These are phyloP conservation scores for Syncephalastrum racemosum DNA, from an alignment of 371 early-diverging fungal species.

Conservation along the genomic window DNA sequence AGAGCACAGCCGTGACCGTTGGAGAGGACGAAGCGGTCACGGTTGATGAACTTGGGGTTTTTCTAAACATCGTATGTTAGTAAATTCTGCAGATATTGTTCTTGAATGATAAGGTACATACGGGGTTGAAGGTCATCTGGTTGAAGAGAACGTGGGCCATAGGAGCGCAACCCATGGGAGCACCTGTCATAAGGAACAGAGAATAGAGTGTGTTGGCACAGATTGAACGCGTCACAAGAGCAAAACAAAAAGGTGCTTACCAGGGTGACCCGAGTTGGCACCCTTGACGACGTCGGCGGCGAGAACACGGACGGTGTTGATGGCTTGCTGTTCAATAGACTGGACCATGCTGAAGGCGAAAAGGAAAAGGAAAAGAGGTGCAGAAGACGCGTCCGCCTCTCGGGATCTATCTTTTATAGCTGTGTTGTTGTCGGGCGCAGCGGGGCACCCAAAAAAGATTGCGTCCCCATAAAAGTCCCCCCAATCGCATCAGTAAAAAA, in stretches of 20 bases:
- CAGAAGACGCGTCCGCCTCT: not conserved
- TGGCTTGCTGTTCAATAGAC: constrained; percentile 62
- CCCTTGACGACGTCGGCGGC: constrained; percentile 95
- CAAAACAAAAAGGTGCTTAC: constrained; percentile 31
- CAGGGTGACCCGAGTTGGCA: constrained; percentile 99
- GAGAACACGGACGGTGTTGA: constrained; percentile 94
- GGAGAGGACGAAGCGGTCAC: constrained; percentile 99
- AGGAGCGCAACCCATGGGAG: constrained; percentile 99
- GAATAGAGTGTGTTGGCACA: not conserved
- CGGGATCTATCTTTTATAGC: constrained; percentile 8
- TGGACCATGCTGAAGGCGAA: constrained; percentile 38
- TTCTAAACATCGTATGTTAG: constrained; percentile 19
- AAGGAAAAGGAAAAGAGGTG: constrained; percentile 16
- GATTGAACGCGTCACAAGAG: not conserved
- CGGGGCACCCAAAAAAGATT: constrained; percentile 6
- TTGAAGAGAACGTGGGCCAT: constrained; percentile 93
- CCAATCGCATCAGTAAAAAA: no score
- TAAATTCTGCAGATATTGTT: no score
- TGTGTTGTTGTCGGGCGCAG: not conserved
- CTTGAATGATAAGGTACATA: no score
- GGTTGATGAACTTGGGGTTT: constrained; percentile 86
- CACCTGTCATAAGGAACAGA: constrained; percentile 54
- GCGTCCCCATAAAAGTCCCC: not conserved
- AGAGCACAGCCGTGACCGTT: constrained; percentile 99
- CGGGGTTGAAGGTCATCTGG: constrained; percentile 79